phyloP scores from a whole-genome alignment of 2,329 filamentous ascomycete genomes.

The Alternaria metachromatica region DNA sequence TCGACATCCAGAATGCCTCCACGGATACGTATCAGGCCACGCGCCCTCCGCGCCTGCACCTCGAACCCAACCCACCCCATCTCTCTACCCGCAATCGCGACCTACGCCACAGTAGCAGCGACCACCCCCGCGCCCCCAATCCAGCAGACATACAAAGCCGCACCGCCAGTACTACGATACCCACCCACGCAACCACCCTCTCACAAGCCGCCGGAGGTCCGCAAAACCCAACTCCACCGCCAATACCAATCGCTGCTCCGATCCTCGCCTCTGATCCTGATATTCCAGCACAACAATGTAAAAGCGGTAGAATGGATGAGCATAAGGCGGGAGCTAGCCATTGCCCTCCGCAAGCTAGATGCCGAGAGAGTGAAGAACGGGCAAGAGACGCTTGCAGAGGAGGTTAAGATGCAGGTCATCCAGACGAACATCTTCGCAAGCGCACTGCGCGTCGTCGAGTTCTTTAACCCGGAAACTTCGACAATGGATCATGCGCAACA shows the following conservation, averaged over 20 bases:
- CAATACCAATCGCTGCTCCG: slow-evolving; percentile 88
- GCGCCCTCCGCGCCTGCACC: slow-evolving; percentile 37
- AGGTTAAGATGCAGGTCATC: slow-evolving; percentile 80
- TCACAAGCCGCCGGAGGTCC: slow-evolving; percentile 82
- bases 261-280: slow-evolving; percentile 81
- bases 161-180: slow-evolving; percentile 57
- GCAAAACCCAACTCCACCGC: slow-evolving; percentile 87
- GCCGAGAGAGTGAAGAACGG: slow-evolving; percentile 69
- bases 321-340: slow-evolving; percentile 72
- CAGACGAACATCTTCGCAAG: slow-evolving; percentile 88
- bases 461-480: slow-evolving; percentile 60
- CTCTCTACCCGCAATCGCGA: slow-evolving; percentile 41
- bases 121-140: slow-evolving; percentile 61
- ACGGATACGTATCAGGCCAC: slow-evolving; percentile 46
- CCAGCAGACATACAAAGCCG: slow-evolving; percentile 55
- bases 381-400: slow-evolving; percentile 58
- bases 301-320: slow-evolving; percentile 76
- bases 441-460: slow-evolving; percentile 85
- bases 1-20: slow-evolving; percentile 42
- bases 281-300: slow-evolving; percentile 84
- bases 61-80: slow-evolving; percentile 34
- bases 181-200: slow-evolving; percentile 81
- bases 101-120: slow-evolving; percentile 60
- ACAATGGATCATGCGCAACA: slow-evolving; percentile 29
- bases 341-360: slow-evolving; percentile 70